Evolutionary conservation across 1,139 yeast species (phyloP).

Genomic region (Blastobotrys persicus): DNA sequence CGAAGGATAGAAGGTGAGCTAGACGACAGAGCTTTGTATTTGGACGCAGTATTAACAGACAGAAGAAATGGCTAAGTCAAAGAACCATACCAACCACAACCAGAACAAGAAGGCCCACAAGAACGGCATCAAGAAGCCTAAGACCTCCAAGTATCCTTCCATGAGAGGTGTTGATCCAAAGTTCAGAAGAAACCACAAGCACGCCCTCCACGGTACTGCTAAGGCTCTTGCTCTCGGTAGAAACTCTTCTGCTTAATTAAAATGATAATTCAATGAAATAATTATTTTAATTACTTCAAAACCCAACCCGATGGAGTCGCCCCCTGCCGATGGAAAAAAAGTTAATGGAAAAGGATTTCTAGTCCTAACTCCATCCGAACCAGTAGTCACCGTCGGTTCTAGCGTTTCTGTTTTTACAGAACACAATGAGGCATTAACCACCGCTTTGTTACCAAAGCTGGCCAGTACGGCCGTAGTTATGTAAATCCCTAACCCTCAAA

Average conservation of each 20-base stretch:
- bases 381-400: too few relatives aligned
- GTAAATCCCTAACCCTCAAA: not conserved
- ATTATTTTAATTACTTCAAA: not conserved
- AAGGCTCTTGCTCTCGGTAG: constrained; percentile 65
- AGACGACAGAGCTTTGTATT: not conserved
- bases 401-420: too few relatives aligned
- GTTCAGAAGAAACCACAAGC: constrained; percentile 99
- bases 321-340: too few relatives aligned
- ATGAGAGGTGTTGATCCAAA: constrained; percentile 98
- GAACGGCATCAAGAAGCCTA: constrained; percentile 99
- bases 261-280: not conserved
- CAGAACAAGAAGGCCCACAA: constrained; percentile 99
- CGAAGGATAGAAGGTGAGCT: constrained; percentile 7
- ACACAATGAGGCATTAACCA: too few relatives aligned
- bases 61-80: constrained; percentile 83
- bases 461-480: too few relatives aligned
- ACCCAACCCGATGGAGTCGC: too few relatives aligned
- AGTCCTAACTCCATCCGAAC: too few relatives aligned
- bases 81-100: constrained; percentile 99
- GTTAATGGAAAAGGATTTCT: too few relatives aligned
- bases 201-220: constrained; percentile 97
- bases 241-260: constrained; percentile 10
- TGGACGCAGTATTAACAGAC: not conserved
- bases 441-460: too few relatives aligned
- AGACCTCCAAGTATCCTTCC: constrained; percentile 96